phyloP scores from a whole-genome alignment of 176 grass and related monocot species.

The Calamus simplicifolius region DNA sequence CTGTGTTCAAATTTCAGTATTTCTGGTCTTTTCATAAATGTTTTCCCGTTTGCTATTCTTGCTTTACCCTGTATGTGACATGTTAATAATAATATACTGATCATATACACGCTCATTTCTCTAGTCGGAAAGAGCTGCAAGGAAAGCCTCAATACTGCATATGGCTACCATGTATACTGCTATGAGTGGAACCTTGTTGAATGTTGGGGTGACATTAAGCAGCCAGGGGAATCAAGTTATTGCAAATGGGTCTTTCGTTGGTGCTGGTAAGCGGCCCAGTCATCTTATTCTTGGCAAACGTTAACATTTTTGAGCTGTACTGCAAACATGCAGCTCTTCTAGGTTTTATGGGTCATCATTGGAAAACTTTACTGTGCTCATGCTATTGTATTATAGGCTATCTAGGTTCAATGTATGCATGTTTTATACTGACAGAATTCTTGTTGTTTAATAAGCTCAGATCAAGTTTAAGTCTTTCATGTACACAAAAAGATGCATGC shows the following conservation, averaged over 20 bases:
- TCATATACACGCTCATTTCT: not conserved
- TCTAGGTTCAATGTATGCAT: no score
- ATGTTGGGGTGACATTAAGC: conserved; percentile 67
- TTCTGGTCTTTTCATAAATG: no score
- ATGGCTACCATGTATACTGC: conserved; percentile 84
- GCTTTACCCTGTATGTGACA: no score
- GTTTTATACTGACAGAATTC: no score
- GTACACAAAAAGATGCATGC: no score
- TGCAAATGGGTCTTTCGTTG: conserved; percentile 60
- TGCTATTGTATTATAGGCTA: no score
- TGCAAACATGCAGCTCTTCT: not conserved
- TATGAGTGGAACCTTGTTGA: conserved; percentile 75
- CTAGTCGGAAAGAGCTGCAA: conserved; percentile 85
- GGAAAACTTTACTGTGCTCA: no score
- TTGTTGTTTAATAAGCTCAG: no score
- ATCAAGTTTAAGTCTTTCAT: no score
- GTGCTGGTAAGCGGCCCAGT: conserved; percentile 44
- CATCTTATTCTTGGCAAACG: not conserved
- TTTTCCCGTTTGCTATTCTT: conserved; percentile 7
- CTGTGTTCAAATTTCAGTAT: no score
- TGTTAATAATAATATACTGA: no score
- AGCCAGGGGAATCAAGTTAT: conserved; percentile 65
- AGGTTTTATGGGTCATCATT: no score
- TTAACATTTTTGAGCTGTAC: not conserved
- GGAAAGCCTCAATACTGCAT: conserved; percentile 71